A percentile compares a stretch with the other conserved stretches of the same genome.
phyloP scores from a whole-genome alignment of 2,329 filamentous ascomycete species.

The Akanthomyces uredinophilus region DNA sequence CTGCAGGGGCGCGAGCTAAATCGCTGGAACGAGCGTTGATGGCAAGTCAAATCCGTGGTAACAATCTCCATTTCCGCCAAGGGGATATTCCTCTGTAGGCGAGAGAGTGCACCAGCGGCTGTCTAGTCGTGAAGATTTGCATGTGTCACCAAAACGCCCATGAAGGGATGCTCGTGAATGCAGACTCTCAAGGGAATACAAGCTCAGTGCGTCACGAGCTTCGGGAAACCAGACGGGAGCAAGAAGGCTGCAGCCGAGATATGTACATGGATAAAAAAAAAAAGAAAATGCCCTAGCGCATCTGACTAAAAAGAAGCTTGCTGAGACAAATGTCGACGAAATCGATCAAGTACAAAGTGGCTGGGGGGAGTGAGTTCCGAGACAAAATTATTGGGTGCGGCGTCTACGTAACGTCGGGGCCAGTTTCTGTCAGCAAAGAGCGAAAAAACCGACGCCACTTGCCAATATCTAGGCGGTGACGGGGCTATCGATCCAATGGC shows the following conservation, averaged over 20 bases:
- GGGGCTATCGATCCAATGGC: neutral
- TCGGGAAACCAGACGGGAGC: too few relatives aligned
- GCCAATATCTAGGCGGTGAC: neutral
- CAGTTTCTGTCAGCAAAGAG: too few relatives aligned
- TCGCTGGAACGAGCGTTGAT: neutral
- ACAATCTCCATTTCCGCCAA: neutral
- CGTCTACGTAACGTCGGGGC: neutral
- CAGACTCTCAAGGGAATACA: too few relatives aligned
- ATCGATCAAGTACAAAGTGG: neutral
- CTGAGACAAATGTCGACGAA: neutral
- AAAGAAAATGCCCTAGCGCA: neutral
- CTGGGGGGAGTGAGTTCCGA: neutral
- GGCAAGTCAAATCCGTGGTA: neutral
- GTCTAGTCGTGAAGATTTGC: neutral
- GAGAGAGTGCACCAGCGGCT: neutral
- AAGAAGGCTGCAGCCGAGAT: neutral
- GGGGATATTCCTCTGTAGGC: neutral
- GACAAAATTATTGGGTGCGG: constrained; percentile 3
- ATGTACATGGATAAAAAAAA: neutral
- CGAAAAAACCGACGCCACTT: neutral
- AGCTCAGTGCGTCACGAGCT: too few relatives aligned
- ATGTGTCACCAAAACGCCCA: neutral
- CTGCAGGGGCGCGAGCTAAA: neutral
- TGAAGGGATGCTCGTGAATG: too few relatives aligned
- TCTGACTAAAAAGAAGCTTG: neutral